phyloP scores from a whole-genome alignment of 2,329 filamentous ascomycete species.

The Penicillium crustosum region DNA sequence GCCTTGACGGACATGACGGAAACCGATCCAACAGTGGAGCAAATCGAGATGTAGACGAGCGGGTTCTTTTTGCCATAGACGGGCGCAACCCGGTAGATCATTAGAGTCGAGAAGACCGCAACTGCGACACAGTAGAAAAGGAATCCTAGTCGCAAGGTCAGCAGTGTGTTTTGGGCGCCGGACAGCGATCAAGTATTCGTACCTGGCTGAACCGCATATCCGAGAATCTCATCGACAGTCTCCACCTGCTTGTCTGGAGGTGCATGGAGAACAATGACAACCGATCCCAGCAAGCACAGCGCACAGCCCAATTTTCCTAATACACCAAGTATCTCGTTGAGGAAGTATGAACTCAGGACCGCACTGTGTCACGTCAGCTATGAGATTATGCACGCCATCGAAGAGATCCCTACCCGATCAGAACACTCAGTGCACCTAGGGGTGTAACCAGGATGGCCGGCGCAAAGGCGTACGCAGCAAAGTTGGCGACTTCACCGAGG shows the following conservation, averaged over 20 bases:
- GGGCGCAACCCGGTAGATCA: conserved; percentile 95
- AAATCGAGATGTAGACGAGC: conserved; percentile 94
- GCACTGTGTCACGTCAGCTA: conserved; percentile 55
- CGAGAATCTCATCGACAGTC: conserved; percentile 86
- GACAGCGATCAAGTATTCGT: conserved; percentile 30
- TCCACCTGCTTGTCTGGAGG: conserved; percentile 89
- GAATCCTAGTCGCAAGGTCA: conserved; percentile 64
- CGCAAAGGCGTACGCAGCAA: conserved; percentile 96
- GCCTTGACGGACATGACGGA: conserved; percentile 99
- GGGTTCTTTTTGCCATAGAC: conserved; percentile 92
- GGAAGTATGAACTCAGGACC: conserved; percentile 90
- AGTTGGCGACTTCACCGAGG: conserved; percentile 92
- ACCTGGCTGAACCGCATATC: conserved; percentile 91
- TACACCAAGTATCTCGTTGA: conserved; percentile 84
- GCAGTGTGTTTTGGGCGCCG: background rate
- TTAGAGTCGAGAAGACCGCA: conserved; percentile 78
- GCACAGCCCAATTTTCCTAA: conserved; percentile 93
- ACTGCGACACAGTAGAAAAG: conserved; percentile 81
- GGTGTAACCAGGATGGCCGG: conserved; percentile 98
- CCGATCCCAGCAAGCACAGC: conserved; percentile 90
- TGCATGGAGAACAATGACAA: conserved; percentile 96
- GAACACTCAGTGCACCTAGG: conserved; percentile 85
- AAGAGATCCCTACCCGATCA: conserved; percentile 65
- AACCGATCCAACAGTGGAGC: conserved; percentile 92
- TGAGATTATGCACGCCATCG: conserved; percentile 2